Evolutionary conservation across 495 filamentous ascomycete genomes (phyloP).

Genomic region (Aspergillus homomorphus): DNA sequence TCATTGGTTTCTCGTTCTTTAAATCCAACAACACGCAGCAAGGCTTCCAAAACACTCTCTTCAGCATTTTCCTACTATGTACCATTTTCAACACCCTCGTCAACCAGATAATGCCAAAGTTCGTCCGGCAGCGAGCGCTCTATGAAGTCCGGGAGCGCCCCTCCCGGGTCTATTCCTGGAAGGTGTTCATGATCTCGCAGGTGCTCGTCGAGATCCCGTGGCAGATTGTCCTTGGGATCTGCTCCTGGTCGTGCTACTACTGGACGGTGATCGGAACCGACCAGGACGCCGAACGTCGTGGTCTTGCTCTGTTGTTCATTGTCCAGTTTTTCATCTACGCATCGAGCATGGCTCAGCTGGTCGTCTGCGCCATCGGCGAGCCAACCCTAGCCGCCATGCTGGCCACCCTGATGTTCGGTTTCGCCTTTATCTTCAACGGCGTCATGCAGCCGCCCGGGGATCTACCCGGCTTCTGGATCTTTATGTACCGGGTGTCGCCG

Average conservation of each 20-base stretch:
- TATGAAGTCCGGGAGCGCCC: constrained; percentile 52
- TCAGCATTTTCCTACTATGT: constrained; percentile 75
- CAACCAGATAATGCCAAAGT: constrained; percentile 53
- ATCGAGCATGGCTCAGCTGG: constrained; percentile 49
- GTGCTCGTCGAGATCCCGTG: constrained; percentile 52
- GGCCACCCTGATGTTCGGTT: constrained; percentile 53
- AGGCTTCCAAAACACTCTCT: constrained; percentile 80
- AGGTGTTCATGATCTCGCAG: constrained; percentile 47
- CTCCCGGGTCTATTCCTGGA: constrained; percentile 51
- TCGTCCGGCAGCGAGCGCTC: constrained; percentile 45
- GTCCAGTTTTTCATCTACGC: constrained; percentile 47
- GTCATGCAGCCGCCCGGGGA: constrained; percentile 58
- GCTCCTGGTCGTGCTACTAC: constrained; percentile 49
- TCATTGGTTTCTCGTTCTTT: constrained; percentile 89
- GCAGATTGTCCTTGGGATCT: constrained; percentile 40
- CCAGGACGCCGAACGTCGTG: constrained; percentile 41
- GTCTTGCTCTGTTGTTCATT: constrained; percentile 50
- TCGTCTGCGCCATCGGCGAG: constrained; percentile 50
- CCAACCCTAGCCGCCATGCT: constrained; percentile 53
- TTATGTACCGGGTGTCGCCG: constrained; percentile 70
- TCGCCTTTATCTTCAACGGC: constrained; percentile 53
- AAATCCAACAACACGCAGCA: constrained; percentile 62
- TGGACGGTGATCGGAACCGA: constrained; percentile 42
- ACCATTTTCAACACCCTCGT: constrained; percentile 70
- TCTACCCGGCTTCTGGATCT: constrained; percentile 69